Evolutionary conservation across 257 asterid species (phyloP).

Genomic region (Solanum acaule): DNA sequence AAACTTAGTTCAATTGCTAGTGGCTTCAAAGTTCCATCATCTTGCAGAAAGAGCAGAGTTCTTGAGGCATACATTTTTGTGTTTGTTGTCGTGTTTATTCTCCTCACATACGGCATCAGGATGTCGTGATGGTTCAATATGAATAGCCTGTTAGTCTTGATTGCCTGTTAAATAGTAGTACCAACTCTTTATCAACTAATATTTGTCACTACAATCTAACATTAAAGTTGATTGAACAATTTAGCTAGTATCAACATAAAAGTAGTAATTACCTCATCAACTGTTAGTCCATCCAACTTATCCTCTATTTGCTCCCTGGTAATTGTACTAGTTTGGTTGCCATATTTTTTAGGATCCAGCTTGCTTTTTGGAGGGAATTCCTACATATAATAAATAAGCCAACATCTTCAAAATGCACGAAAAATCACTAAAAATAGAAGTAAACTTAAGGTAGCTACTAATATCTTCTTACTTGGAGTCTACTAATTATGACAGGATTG

Average conservation of each 20-base stretch:
- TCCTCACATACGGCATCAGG: conserved; percentile 13
- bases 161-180: conserved; percentile 1
- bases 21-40: conserved; percentile 14
- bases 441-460: background rate
- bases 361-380: conserved; percentile 14
- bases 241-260: background rate
- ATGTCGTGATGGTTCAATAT: conserved; percentile 16
- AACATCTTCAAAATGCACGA: background rate
- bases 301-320: conserved; percentile 6
- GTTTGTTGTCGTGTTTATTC: conserved; percentile 9
- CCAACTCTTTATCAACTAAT: background rate
- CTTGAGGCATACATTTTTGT: conserved; percentile 14
- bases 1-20: conserved; percentile 12
- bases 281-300: conserved; percentile 7
- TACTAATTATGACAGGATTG: conserved; percentile 11
- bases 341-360: conserved; percentile 9
- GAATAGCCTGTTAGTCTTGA: conserved; percentile 6
- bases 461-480: conserved; percentile 12
- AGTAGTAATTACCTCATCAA: conserved; percentile 4
- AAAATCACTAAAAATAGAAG: background rate
- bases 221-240: background rate
- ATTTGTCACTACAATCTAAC: background rate
- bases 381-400: background rate
- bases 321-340: conserved; percentile 9
- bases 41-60: conserved; percentile 11